Percentiles rank a stretch among this genome's conserved stretches.
phyloP scores from a whole-genome alignment of 2,329 filamentous ascomycete genomes.

The Cordyceps fumosorosea region DNA sequence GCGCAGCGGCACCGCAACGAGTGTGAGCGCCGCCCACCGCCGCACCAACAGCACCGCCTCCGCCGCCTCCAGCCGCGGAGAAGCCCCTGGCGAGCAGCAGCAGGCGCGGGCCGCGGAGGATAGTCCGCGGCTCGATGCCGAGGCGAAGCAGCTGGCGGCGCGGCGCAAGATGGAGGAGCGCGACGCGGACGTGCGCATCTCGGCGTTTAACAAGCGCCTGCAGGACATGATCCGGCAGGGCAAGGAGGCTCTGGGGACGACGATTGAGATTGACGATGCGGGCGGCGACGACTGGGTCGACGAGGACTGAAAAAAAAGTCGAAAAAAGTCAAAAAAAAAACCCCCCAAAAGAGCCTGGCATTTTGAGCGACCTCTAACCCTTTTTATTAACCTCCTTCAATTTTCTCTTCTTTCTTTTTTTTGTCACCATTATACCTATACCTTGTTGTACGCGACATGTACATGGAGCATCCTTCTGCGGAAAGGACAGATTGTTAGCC shows the following conservation, averaged over 20 bases:
- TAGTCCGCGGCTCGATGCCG: conserved; percentile 51
- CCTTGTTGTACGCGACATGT: background rate
- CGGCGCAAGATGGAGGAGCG: conserved; percentile 65
- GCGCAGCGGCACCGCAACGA: conserved; percentile 5
- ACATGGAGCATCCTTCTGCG: background rate
- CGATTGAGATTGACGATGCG: conserved; percentile 53
- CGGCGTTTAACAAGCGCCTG: conserved; percentile 70
- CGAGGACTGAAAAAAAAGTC: conserved; percentile 21
- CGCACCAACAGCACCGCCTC: conserved; percentile 41
- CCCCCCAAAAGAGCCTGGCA: background rate
- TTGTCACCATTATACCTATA: background rate
- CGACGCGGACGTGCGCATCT: conserved; percentile 72
- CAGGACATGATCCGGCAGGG: conserved; percentile 86
- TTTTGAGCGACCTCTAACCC: background rate
- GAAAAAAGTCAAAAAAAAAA: no score
- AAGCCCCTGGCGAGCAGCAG: background rate
- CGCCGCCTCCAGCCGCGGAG: conserved; percentile 29
- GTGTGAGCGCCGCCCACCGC: conserved; percentile 27
- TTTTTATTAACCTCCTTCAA: background rate
- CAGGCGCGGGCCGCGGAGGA: conserved; percentile 16
- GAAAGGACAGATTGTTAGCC: background rate
- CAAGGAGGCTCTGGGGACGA: conserved; percentile 75
- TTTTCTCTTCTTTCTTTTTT: background rate
- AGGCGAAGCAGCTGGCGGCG: conserved; percentile 70
- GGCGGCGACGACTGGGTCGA: conserved; percentile 35